A percentile compares a stretch with the other conserved stretches of the same genome.
Evolutionary conservation across 192 early-diverging fungal genomes (phyloP).

Genomic region (Hyaloraphidium curvatum): DNA sequence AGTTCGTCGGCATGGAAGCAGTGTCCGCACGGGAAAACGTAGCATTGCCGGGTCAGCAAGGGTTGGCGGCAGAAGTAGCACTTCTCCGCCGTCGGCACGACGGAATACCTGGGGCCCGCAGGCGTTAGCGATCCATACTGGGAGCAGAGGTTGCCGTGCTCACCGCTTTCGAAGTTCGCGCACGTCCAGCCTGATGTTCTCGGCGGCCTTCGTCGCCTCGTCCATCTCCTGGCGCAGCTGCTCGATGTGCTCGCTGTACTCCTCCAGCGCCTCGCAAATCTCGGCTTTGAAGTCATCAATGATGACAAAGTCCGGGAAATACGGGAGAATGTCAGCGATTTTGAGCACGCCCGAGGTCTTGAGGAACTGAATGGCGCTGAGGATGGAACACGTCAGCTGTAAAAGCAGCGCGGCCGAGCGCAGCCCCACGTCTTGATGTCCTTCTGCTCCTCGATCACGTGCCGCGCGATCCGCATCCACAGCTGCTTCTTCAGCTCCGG

Average conservation of each 20-base stretch:
- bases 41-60: conserved; percentile 71
- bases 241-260: conserved; percentile 81
- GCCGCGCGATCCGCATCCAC: conserved; percentile 85
- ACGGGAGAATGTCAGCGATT: conserved; percentile 89
- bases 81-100: conserved; percentile 43
- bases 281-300: conserved; percentile 98
- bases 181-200: conserved; percentile 83
- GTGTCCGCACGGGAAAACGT: conserved; percentile 90
- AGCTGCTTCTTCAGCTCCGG: conserved; percentile 59
- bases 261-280: conserved; percentile 71
- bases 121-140: background rate
- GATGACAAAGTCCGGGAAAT: conserved; percentile 90
- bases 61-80: conserved; percentile 64
- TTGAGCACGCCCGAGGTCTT: conserved; percentile 60
- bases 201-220: conserved; percentile 77
- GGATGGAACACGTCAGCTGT: background rate
- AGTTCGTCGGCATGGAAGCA: conserved; percentile 88
- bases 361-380: conserved; percentile 66
- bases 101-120: conserved; percentile 25
- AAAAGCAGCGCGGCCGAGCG: background rate
- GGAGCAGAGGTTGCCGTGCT: conserved; percentile 9
- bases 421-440: conserved; percentile 53
- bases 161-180: conserved; percentile 61
- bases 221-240: conserved; percentile 84
- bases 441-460: conserved; percentile 66